Base-by-base conservation (phyloP, 1,284 basidiomycete species). In the Vanrija sp. region DNA sequence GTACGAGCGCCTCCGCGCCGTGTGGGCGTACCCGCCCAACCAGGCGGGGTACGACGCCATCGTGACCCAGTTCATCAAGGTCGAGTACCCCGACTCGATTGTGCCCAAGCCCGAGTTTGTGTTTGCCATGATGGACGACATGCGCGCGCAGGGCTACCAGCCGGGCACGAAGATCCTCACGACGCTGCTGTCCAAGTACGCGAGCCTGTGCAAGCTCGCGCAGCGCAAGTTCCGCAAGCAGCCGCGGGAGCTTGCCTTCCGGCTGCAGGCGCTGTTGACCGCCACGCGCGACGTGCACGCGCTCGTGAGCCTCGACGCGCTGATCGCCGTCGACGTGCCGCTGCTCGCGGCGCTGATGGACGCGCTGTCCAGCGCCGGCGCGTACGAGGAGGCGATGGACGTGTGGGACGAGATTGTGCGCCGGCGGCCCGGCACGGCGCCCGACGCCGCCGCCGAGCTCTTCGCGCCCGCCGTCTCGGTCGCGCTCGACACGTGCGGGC, bases 401-500 rank as follows among this genome's bases (percentile, higher is more conserved):
- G 82, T 96, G 12, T 97, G 92, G 91, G 85, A 91, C 60, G 81
- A 83, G 60, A 81, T 95, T 19, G 65, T 78, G 7, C 73, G 71
- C 66, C 83, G 83, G 68, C 75, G 85, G 25, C 23, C 42, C 3
- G 44, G 18, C 1, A 18, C 43, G 14, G 45, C 47, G 0, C 16
- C 42, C 6, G 43, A 53, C 12, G 80, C 58, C 15, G 48, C 26
- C 76, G 77, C 48, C 82, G 83, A 58, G 64, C 48, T 54, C 7
- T 85, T 88, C 72, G 78, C 84, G 38, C 77, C 82, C 43, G 86
- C 85, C 57, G 80, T 97, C 48, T 87, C 84, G 68, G 87, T 94
- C 73, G 84, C 93, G 52, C 77, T 96, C 44, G 91, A 96, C 67
- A 85, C 87, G 0, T 93, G 89, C 64, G 88, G 87, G 1, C 83